Conservation (phyloP, 2,329 filamentous ascomycete species). For the Hirsutella rhossiliensis region DNA sequence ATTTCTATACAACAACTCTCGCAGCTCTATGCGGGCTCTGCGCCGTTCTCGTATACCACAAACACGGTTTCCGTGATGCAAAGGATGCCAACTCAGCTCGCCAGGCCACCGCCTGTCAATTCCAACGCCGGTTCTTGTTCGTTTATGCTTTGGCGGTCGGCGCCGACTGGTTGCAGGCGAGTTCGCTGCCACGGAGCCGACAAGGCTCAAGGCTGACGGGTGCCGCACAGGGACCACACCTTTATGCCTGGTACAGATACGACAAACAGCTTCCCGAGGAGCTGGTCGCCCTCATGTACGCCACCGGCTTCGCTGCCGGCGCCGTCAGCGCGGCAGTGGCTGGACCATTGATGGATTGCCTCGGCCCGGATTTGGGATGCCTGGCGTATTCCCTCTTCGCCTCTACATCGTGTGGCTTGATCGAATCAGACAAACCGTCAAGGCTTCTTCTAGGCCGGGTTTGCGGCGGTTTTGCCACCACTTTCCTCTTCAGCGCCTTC, state of each 20-base stretch:
- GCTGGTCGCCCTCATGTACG: constrained; percentile 31
- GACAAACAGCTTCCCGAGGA: constrained; percentile 32
- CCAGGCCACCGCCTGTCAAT: not conserved
- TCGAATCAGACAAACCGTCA: constrained; percentile 27
- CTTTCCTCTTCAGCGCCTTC: constrained; percentile 45
- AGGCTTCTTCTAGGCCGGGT: constrained; percentile 41
- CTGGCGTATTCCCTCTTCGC: constrained; percentile 41
- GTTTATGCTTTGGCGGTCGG: not conserved
- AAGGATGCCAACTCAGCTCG: not conserved
- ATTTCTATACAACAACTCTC: constrained; percentile 4
- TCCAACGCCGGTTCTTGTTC: not conserved
- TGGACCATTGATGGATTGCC: constrained; percentile 26
- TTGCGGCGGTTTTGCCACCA: constrained; percentile 42
- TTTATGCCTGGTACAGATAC: constrained; percentile 40
- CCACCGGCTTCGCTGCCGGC: constrained; percentile 34
- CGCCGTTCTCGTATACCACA: not conserved
- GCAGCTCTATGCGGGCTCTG: not conserved
- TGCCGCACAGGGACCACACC: constrained; percentile 27
- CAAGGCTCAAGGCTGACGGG: not conserved
- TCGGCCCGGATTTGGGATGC: constrained; percentile 38
- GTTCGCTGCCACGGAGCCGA: not conserved
- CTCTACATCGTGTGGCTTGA: constrained; percentile 36
- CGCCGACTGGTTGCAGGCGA: constrained; percentile 1
- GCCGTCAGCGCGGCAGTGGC: constrained; percentile 30
- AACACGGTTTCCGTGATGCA: too few relatives aligned